Evolutionary conservation across 1,139 yeast genomes (phyloP).

Genomic region (Petasospora fabianii): DNA sequence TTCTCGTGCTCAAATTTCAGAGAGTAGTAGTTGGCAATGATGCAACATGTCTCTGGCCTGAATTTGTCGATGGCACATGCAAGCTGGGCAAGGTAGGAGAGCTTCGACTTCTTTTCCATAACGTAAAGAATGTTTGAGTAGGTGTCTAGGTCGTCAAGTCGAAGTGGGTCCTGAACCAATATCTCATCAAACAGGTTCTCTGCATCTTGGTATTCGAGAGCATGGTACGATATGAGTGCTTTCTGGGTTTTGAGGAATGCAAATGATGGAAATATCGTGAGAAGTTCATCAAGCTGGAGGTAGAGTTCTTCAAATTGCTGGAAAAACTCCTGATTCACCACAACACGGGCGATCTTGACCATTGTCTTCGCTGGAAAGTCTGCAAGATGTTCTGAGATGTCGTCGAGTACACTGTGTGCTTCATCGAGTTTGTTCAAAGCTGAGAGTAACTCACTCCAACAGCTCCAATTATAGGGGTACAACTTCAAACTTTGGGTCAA

Average conservation of each 20-base stretch:
- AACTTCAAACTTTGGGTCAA: constrained; percentile 50
- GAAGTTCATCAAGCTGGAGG: constrained; percentile 45
- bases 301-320: constrained; percentile 57
- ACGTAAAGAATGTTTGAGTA: constrained; percentile 93
- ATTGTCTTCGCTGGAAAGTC: constrained; percentile 32
- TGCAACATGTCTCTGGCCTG: constrained; percentile 93
- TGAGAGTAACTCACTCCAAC: constrained; percentile 80
- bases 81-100: constrained; percentile 83
- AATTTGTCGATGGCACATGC: constrained; percentile 81
- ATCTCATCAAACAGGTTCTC: constrained; percentile 77
- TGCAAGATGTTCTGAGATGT: constrained; percentile 34
- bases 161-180: constrained; percentile 71
- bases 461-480: constrained; percentile 90
- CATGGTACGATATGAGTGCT: constrained; percentile 77
- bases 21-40: constrained; percentile 90
- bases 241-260: constrained; percentile 73
- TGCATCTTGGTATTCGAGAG: constrained; percentile 75
- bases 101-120: constrained; percentile 81
- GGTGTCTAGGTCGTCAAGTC: constrained; percentile 86
- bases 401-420: constrained; percentile 45
- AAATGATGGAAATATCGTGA: constrained; percentile 62
- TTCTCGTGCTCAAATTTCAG: constrained; percentile 91
- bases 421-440: constrained; percentile 66
- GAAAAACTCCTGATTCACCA: constrained; percentile 74
- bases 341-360: constrained; percentile 67